Evolutionary conservation across 208 protist genomes (phyloP).

Genomic region (Crithidia sp.): DNA sequence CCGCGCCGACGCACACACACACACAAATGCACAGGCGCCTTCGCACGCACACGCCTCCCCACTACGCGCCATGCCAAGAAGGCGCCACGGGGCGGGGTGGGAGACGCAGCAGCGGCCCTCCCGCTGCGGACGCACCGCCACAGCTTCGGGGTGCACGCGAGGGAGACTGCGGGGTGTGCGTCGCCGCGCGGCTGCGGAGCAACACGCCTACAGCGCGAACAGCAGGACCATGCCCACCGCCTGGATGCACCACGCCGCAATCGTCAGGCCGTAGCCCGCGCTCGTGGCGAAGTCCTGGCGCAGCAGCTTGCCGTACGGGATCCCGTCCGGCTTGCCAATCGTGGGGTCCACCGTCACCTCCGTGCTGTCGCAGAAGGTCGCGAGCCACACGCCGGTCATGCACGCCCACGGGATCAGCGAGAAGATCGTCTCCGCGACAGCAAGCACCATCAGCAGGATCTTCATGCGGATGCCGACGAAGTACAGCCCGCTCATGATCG

Average conservation of each 20-base stretch:
- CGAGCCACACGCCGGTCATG: conserved; percentile 55
- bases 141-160: no score
- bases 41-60: not conserved
- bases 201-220: conserved; percentile 15
- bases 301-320: conserved; percentile 36
- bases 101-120: not conserved
- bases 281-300: conserved; percentile 40
- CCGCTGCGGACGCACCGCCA: not conserved
- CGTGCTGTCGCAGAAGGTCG: conserved; percentile 35
- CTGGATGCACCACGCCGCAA: conserved; percentile 54
- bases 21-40: not conserved
- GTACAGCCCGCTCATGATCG: conserved; percentile 31
- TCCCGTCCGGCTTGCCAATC: conserved; percentile 26
- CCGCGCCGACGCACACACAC: not conserved
- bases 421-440: conserved; percentile 24
- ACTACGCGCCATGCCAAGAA: not conserved
- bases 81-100: no score
- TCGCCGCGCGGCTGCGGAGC: not conserved
- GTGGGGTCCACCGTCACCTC: conserved; percentile 7
- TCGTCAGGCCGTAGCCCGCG: conserved; percentile 49
- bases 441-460: conserved; percentile 32
- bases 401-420: conserved; percentile 57
- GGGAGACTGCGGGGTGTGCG: not conserved
- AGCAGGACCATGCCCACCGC: conserved; percentile 40
- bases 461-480: conserved; percentile 41